These are phyloP conservation scores for Meyerozyma smithsonii DNA, from an alignment of 1,139 yeast genomes.

Conservation along the genomic window DNA sequence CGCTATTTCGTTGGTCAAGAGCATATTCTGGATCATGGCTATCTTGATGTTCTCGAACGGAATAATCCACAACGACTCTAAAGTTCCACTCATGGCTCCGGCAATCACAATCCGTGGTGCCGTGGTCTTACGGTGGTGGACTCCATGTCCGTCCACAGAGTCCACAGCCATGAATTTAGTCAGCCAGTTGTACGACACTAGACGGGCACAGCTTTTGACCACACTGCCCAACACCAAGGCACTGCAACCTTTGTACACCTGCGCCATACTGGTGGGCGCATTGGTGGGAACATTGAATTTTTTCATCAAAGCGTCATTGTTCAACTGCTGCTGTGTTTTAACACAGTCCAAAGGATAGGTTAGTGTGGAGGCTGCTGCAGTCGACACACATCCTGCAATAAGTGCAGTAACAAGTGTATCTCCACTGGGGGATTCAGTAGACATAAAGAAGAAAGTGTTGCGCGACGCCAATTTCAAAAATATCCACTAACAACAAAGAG, in stretches of 20 bases:
- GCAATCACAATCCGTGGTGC: constrained; percentile 79
- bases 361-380: constrained; percentile 61
- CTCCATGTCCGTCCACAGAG: constrained; percentile 26
- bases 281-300: constrained; percentile 36
- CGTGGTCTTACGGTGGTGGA: constrained; percentile 40
- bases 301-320: constrained; percentile 36
- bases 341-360: constrained; percentile 84
- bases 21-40: constrained; percentile 71
- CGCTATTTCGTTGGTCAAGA: constrained; percentile 30
- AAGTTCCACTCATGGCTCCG: constrained; percentile 77
- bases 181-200: constrained; percentile 71
- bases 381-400: constrained; percentile 72
- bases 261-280: constrained; percentile 36
- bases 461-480: background rate
- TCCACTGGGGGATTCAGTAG: constrained; percentile 9
- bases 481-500: too few relatives aligned
- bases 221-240: constrained; percentile 77
- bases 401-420: constrained; percentile 54
- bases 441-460: background rate
- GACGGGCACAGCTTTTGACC: constrained; percentile 66
- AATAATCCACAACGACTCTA: constrained; percentile 77
- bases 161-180: constrained; percentile 70
- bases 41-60: constrained; percentile 91
- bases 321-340: constrained; percentile 70
- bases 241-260: constrained; percentile 68